phyloP scores from a whole-genome alignment of 176 grass and related monocot genomes.

The Bolboschoenus planiculmis region DNA sequence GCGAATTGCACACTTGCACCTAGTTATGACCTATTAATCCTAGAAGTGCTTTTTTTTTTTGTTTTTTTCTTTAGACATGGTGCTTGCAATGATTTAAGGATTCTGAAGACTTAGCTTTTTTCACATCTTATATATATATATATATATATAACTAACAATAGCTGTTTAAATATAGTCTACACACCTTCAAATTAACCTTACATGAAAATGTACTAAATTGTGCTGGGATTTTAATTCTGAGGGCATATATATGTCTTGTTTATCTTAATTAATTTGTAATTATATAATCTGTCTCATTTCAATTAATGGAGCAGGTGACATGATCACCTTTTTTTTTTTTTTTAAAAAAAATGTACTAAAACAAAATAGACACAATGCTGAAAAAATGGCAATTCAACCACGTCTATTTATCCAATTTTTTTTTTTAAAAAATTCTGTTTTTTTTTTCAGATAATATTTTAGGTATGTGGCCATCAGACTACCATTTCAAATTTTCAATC shows the following conservation, averaged over 20 bases:
- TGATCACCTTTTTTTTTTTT: too few species aligned
- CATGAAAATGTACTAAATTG: background rate
- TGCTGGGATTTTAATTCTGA: background rate
- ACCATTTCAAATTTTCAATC: too few species aligned
- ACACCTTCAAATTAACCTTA: background rate
- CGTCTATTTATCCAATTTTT: background rate
- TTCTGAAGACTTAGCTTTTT: background rate
- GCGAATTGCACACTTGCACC: background rate
- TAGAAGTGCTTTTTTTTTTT: background rate
- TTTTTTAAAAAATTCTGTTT: background rate
- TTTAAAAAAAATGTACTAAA: background rate
- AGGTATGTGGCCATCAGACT: too few species aligned
- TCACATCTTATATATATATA: too few species aligned
- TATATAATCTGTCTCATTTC: too few species aligned
- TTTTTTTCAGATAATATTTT: background rate
- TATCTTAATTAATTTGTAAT: too few species aligned
- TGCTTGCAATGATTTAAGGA: conserved; percentile 6
- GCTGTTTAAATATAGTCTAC: background rate
- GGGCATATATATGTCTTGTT: too few species aligned
- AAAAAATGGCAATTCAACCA: background rate
- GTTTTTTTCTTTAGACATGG: background rate
- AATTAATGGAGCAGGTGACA: too few species aligned
- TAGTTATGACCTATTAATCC: background rate
- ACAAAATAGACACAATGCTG: background rate
- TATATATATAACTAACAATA: too few species aligned